These are phyloP conservation scores for Chytriomyces sp. DNA, from an alignment of 192 early-diverging fungal genomes.

Conservation along the genomic window DNA sequence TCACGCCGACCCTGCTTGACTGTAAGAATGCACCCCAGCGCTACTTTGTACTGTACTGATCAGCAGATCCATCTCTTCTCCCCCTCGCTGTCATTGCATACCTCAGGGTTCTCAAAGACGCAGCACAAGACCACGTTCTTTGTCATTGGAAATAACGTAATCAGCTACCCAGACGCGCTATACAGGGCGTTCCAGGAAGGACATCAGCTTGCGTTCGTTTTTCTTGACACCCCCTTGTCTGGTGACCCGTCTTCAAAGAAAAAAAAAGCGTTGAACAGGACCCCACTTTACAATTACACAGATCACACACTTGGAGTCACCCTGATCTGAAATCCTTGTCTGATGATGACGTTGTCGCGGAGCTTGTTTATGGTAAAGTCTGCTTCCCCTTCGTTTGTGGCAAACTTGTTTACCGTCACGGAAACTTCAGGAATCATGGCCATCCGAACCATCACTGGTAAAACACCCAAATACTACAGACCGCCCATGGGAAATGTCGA, in stretches of 20 bases:
- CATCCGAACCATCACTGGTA: not conserved
- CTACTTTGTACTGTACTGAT: too few relatives aligned
- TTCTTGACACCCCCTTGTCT: not conserved
- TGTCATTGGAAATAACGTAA: conserved; percentile 53
- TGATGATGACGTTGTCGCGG: conserved; percentile 72
- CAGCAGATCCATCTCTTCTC: not conserved
- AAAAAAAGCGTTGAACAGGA: too few relatives aligned
- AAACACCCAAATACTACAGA: not conserved
- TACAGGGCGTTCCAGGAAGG: conserved; percentile 51
- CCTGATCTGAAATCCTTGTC: conserved; percentile 59
- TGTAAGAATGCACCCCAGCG: too few relatives aligned
- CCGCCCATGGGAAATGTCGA: conserved; percentile 38
- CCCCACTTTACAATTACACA: not conserved
- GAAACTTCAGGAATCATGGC: not conserved
- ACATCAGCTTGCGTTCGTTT: conserved; percentile 29
- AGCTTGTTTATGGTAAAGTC: conserved; percentile 65
- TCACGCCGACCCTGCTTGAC: too few relatives aligned
- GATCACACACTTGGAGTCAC: conserved; percentile 62
- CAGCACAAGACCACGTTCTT: conserved; percentile 56
- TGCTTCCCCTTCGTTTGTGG: too few relatives aligned
- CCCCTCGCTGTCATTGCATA: not conserved
- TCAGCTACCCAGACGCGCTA: conserved; percentile 51
- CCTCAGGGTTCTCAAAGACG: not conserved
- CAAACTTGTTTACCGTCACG: not conserved
- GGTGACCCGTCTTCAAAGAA: not conserved